Conservation (phyloP, 352 stramenopile genomes). For the Phytophthora palmivora region DNA sequence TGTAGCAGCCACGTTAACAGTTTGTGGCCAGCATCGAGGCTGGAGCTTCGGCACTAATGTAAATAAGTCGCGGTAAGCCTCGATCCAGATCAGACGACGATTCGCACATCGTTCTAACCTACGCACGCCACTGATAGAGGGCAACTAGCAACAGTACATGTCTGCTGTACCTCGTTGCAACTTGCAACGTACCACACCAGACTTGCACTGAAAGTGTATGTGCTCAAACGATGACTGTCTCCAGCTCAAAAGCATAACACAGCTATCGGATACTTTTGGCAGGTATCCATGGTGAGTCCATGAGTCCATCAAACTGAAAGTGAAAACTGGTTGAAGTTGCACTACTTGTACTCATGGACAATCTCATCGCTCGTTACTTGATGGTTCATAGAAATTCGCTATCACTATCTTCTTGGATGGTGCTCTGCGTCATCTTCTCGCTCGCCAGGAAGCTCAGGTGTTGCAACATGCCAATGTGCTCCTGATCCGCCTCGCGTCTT, state of each 20-base stretch:
- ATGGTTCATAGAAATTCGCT: slow-evolving; percentile 74
- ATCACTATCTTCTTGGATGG: slow-evolving; percentile 79
- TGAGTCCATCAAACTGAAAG: not conserved
- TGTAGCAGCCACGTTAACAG: slow-evolving; percentile 6
- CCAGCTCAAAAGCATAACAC: too few species aligned
- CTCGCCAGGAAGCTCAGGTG: slow-evolving; percentile 88
- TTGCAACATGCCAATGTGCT: slow-evolving; percentile 90
- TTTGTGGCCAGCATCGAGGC: slow-evolving; percentile 11
- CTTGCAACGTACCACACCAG: not conserved
- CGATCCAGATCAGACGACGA: not conserved
- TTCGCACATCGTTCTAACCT: slow-evolving; percentile 19
- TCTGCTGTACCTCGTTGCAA: not conserved
- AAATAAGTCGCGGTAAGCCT: slow-evolving; percentile 10
- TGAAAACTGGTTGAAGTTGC: slow-evolving; percentile 17
- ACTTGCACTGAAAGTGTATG: too few species aligned
- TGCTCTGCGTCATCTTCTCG: slow-evolving; percentile 90
- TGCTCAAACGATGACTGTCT: too few species aligned
- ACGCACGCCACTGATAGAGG: slow-evolving; percentile 7
- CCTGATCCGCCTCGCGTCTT: slow-evolving; percentile 76
- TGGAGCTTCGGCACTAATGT: slow-evolving; percentile 3
- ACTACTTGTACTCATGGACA: slow-evolving; percentile 35
- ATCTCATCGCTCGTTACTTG: slow-evolving; percentile 26
- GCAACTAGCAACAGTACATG: not conserved
- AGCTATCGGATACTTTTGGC: not conserved
- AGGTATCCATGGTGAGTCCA: too few species aligned